Evolutionary conservation across 495 filamentous ascomycete species (phyloP).

Genomic region (Penicillium robsamsonii): DNA sequence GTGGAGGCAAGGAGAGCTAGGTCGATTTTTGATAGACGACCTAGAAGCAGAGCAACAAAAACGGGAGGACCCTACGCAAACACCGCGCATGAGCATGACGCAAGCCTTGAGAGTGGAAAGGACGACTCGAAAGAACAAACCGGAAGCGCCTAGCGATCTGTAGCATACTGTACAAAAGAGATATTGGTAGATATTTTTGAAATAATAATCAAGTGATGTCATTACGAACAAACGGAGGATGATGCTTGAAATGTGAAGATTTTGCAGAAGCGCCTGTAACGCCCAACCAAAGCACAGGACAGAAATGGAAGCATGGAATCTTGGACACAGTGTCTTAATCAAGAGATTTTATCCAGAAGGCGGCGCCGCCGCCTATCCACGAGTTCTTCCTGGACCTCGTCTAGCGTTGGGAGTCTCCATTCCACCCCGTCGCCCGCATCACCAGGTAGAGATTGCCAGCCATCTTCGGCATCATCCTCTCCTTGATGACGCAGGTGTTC

Average conservation of each 20-base stretch:
- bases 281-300: slow-evolving; percentile 21
- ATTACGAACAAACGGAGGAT: slow-evolving; percentile 9
- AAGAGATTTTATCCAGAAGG: slow-evolving; percentile 77
- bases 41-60: slow-evolving; percentile 56
- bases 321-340: slow-evolving; percentile 16
- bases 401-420: slow-evolving; percentile 81
- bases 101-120: slow-evolving; percentile 44
- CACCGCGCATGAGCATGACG: slow-evolving; percentile 39
- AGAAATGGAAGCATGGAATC: slow-evolving; percentile 12
- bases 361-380: slow-evolving; percentile 79
- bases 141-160: slow-evolving; percentile 21
- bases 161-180: slow-evolving; percentile 29
- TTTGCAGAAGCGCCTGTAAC: slow-evolving; percentile 29
- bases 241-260: slow-evolving; percentile 25
- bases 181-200: slow-evolving; percentile 13
- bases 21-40: slow-evolving; percentile 77
- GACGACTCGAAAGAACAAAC: slow-evolving; percentile 33
- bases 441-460: slow-evolving; percentile 85
- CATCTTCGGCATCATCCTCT: slow-evolving; percentile 47
- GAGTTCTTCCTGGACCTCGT: slow-evolving; percentile 91
- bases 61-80: slow-evolving; percentile 39
- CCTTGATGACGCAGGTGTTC: slow-evolving; percentile 57
- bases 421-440: slow-evolving; percentile 77
- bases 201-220: slow-evolving; percentile 13
- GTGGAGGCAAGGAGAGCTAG: slow-evolving; percentile 76